Base-by-base conservation (phyloP, 1,284 basidiomycete species). In the Cutaneotrichosporon arboriforme region DNA sequence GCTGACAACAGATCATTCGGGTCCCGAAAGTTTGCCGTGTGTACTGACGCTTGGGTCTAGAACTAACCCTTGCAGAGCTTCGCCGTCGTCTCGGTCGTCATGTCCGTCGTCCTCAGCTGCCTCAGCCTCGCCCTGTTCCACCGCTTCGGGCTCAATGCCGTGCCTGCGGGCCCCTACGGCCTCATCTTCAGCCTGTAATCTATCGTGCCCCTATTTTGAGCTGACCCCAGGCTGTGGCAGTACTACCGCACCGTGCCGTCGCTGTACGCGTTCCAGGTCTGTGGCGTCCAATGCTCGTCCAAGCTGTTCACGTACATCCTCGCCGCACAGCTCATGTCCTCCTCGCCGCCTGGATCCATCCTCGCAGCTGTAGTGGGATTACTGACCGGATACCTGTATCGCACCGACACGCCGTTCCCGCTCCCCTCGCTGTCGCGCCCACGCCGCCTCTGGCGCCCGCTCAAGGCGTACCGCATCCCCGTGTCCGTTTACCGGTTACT, bases 21-120 rank as follows among this genome's bases (percentile, higher is more conserved):
- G 2, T 85, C 84, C 49, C 74, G 84, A 53, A 96, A 96, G 71
- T 96, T 83, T 74, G 87, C 88, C n/a, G 90, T 90, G 62, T 74
- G 87, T 77, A 15, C 33, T 13, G 12, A 2, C 0, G 7, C 1
- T 17, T 26, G 8, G 14, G 20, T 2, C n/a, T 3, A 4, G 7
- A 26, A n/a, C 43, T 51, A 39, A 46, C 15, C 45, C 7, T 31
- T n/a, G 47, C 62, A 91, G 88, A 90, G 88, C 7, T 92, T 90
- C 71, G 73, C 81, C 15, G 66, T 86, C 18, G 78, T 89, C 12
- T 83, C 84, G 2, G 76, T 81, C 1, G 57, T 85, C 26, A 67
- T 89, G 26, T 81, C 85, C 2, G 88, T 85, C 2, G 72, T 86
- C 13, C 58, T 88, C 15, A 83, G 87, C 59, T 83, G 88, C 56